These are phyloP conservation scores for Penicillium bialowiezense DNA, from an alignment of 495 filamentous ascomycete genomes.

Conservation along the genomic window DNA sequence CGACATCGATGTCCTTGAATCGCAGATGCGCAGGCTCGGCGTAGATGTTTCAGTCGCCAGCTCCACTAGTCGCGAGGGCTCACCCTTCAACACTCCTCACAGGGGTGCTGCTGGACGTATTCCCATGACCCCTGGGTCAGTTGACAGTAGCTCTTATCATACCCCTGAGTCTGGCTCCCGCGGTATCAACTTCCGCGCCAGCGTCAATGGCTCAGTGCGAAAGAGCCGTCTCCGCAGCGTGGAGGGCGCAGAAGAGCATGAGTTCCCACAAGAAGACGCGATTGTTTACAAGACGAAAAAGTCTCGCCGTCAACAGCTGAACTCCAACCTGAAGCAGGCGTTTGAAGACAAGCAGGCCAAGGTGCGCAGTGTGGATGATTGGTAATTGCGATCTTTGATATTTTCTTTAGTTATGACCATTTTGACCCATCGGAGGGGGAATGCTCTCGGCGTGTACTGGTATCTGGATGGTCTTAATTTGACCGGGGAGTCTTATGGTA, in stretches of 20 bases:
- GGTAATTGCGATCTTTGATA: constrained; percentile 2
- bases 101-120: constrained; percentile 30
- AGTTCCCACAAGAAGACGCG: constrained; percentile 50
- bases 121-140: constrained; percentile 38
- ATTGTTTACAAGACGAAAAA: constrained; percentile 56
- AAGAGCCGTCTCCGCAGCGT: constrained; percentile 42
- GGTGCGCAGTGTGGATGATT: constrained; percentile 36
- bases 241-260: constrained; percentile 31
- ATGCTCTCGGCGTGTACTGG: constrained; percentile 3
- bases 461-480: constrained; percentile 1
- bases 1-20: constrained; percentile 86
- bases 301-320: constrained; percentile 52
- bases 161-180: constrained; percentile 52
- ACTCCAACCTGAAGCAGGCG: constrained; percentile 40
- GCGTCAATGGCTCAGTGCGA: constrained; percentile 46
- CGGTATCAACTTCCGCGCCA: constrained; percentile 40
- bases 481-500: background rate
- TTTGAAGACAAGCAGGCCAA: constrained; percentile 38
- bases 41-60: constrained; percentile 49
- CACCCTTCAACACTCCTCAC: constrained; percentile 60
- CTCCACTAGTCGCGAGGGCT: constrained; percentile 52
- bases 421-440: constrained; percentile 2
- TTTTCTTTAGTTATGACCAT: constrained; percentile 4
- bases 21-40: constrained; percentile 72
- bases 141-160: constrained; percentile 49